Conservation (phyloP, 768 basidiomycete genomes). For the Heimioporus sp. region DNA sequence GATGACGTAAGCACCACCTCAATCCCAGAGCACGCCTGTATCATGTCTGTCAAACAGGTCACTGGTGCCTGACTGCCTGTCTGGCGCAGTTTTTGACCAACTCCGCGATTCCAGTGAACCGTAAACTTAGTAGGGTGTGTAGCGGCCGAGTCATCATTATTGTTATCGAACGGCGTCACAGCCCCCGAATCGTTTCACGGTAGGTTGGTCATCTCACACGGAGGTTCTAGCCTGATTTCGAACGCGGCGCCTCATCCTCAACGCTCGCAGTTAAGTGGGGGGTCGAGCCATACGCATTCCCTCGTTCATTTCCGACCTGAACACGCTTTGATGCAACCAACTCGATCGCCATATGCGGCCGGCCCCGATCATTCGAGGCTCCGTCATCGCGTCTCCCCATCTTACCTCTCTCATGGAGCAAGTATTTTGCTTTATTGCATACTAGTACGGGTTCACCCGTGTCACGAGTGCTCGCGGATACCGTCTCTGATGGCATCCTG, state of each 20-base stretch:
- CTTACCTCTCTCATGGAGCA: neutral
- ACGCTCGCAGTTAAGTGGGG: conserved; percentile 5
- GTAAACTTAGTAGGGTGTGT: neutral
- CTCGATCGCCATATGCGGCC: neutral
- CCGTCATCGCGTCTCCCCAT: neutral
- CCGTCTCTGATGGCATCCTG: no score
- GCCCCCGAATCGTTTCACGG: no score
- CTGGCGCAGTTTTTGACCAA: conserved; percentile 5
- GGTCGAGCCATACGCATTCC: neutral
- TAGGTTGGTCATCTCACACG: no score
- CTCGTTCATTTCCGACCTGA: conserved; percentile 7
- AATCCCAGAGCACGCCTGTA: conserved; percentile 12
- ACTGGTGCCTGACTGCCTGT: conserved; percentile 3
- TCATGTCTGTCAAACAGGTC: conserved; percentile 5
- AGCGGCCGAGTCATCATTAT: no score
- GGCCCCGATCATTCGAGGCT: conserved; percentile 6
- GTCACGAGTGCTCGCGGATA: no score
- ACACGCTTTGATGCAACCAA: neutral
- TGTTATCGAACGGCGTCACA: no score
- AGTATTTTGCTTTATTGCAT: no score
- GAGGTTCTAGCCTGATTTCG: no score
- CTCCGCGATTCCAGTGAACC: conserved; percentile 4
- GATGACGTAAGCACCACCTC: conserved; percentile 26
- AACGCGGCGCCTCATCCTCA: no score
- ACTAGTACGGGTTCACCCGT: no score